Evolutionary conservation across 495 filamentous ascomycete species (phyloP), one percentile per base, ranked within the genome.

Genomic region (Penicillium argentinense): DNA sequence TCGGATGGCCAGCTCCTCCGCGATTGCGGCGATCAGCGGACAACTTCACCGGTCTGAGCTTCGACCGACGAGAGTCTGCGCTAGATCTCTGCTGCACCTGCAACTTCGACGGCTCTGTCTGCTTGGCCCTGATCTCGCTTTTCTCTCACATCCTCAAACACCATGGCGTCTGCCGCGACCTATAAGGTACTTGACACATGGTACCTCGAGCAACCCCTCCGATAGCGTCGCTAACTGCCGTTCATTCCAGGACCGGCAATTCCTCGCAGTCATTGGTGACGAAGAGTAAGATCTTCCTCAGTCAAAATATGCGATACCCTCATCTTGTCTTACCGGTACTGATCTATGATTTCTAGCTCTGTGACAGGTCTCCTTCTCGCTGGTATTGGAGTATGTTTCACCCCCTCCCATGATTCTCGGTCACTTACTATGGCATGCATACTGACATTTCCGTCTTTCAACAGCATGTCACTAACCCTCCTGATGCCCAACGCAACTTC

Each of bases 211-310:
- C 37, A 27, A 18, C 47, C 41, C 51, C 46, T 51, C 51, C 33
- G 59, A 57, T 47, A 61, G 38, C 45, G 22, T 50, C 27, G 36
- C 53, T 62, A 55, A 64, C 39, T 41, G n/a, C 14, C 19, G 42
- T 42, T 18, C 34, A 42, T 29, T 49, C 40, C 42, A 96, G 73
- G 89, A 97, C 70, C 81, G 95, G 53, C 86, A 97, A 67, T 96
- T 99, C 72, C 81, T 97, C 39, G 95, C 93, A 38, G 91, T 97
- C 22, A 97, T 99, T 58, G 92, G 91, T 26, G 95, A 99, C 70
- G 93, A 97, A 84, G 73, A 76, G 93, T 95, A 64, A 68, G 42
- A 38, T 9, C 21, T 29, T 47, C 39, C 39, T 28, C 25, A 26
- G 7, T 38, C 24, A 21, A 39, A 17, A 36, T 17, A 21, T 19